Conservation (phyloP, 305 asterid species). For the Ruellia speciosa region DNA sequence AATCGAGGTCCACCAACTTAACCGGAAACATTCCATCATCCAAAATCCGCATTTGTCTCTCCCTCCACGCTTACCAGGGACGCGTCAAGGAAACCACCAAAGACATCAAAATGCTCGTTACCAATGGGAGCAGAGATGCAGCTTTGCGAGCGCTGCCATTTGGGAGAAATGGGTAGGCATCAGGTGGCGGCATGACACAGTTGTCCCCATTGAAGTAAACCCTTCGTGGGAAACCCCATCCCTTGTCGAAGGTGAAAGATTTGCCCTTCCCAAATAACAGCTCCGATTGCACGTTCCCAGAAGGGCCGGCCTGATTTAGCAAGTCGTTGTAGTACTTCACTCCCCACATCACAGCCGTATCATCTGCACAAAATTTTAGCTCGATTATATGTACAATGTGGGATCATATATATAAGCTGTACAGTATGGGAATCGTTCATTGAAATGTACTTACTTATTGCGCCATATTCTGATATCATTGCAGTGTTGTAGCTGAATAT, state of each 20-base stretch:
- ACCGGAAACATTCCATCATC: no score
- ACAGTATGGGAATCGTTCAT: no score
- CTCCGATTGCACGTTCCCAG: conserved; percentile 52
- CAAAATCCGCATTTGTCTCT: not conserved
- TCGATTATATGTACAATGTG: no score
- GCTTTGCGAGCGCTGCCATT: conserved; percentile 13
- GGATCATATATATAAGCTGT: no score
- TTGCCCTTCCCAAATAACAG: conserved; percentile 39
- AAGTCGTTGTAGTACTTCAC: conserved; percentile 42
- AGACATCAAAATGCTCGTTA: not conserved
- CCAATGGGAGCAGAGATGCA: not conserved
- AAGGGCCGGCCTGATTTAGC: conserved; percentile 36
- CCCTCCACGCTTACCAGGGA: conserved; percentile 8
- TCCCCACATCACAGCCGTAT: conserved; percentile 54
- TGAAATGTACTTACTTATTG: conserved; percentile 35
- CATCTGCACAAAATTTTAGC: conserved; percentile 29
- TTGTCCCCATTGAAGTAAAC: conserved; percentile 49
- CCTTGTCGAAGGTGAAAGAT: conserved; percentile 37
- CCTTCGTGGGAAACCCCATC: conserved; percentile 57
- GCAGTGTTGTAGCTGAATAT: conserved; percentile 47
- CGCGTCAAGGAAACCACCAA: not conserved
- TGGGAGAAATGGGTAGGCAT: conserved; percentile 38
- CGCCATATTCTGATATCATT: conserved; percentile 19
- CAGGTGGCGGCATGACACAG: conserved; percentile 59
- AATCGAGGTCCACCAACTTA: no score